phyloP scores from a whole-genome alignment of 495 filamentous ascomycete species.

The Hyaloscypha hepaticicola region DNA sequence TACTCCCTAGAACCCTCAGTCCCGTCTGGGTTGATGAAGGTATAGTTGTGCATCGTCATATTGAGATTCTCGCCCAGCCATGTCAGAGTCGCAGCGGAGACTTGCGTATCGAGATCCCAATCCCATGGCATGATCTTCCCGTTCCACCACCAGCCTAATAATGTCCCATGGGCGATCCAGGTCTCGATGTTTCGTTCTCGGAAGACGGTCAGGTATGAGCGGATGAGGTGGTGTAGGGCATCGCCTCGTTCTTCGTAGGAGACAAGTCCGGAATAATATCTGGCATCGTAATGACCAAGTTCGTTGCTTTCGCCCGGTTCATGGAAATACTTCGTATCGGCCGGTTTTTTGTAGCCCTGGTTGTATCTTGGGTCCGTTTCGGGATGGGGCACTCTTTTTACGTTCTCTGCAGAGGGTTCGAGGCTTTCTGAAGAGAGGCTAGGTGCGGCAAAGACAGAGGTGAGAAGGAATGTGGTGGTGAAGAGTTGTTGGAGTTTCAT shows the following conservation, averaged over 20 bases:
- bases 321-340: conserved; percentile 32
- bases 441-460: conserved; percentile 8
- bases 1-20: conserved; percentile 52
- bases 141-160: conserved; percentile 94
- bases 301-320: conserved; percentile 58
- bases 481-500: conserved; percentile 13
- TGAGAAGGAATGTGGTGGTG: conserved; percentile 14
- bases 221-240: conserved; percentile 66
- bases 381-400: neutral
- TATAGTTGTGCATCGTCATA: conserved; percentile 61
- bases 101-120: conserved; percentile 84
- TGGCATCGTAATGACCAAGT: conserved; percentile 69
- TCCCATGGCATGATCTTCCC: conserved; percentile 83
- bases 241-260: conserved; percentile 62
- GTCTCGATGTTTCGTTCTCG: conserved; percentile 65
- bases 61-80: conserved; percentile 65
- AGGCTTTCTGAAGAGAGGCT: neutral
- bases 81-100: conserved; percentile 59
- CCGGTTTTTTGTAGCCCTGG: neutral
- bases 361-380: neutral
- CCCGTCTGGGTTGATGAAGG: conserved; percentile 27
- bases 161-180: conserved; percentile 85
- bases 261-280: conserved; percentile 62
- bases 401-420: neutral
- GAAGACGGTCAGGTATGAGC: conserved; percentile 69